Base-by-base conservation (phyloP, 192 early-diverging fungal species). In the Coemansia sp. region DNA sequence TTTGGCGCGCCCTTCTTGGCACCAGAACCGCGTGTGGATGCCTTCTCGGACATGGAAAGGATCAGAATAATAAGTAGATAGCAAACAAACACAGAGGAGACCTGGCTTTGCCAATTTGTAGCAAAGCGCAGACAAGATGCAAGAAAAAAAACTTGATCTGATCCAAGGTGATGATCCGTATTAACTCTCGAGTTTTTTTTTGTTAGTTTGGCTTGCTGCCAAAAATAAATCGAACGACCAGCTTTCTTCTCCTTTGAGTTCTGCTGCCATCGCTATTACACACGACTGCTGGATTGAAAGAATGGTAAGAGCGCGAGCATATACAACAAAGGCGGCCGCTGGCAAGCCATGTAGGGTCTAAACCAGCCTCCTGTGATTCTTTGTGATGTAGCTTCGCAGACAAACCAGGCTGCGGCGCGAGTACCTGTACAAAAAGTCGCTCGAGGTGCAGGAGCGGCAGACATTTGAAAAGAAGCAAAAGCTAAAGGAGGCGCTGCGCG, bases 391-490 rank as follows among this genome's bases (percentile, higher is more conserved):
- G 73, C 46, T 93, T 63, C 87, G 94, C 52, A 82, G 93, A 80
- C 88, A 95, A 55, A 86, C 92, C 27, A 88, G 97, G 32, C 83
- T 91, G 56, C 84, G 97, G 39, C 75, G 94, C 67, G 97, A 99
- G 82, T 99, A 95, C 62, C 86, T 99, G 32, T 98, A 97, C 87
- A 87, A 88, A 73, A 99, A 99, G 83, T 90, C 94, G 10, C 84
- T 97, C 7, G 97, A 99, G 83, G 80, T 88, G 33, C 93, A 96
- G 72, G 94, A 99, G 40, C 84, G 85, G 64, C 86, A 86, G 62
- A 95, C 93, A 52, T 94, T 88, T 70, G 97, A 99, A 52, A 84
- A 90, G 60, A 98, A 97, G 83, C 94, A 95, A 76, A 75, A 87
- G 67, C 86, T 99, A 55, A 93, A 95, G 76, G 89, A 94, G 37